These are phyloP conservation scores for Coniferiporia weirii DNA, from an alignment of 1,284 basidiomycete genomes.

Conservation along the genomic window DNA sequence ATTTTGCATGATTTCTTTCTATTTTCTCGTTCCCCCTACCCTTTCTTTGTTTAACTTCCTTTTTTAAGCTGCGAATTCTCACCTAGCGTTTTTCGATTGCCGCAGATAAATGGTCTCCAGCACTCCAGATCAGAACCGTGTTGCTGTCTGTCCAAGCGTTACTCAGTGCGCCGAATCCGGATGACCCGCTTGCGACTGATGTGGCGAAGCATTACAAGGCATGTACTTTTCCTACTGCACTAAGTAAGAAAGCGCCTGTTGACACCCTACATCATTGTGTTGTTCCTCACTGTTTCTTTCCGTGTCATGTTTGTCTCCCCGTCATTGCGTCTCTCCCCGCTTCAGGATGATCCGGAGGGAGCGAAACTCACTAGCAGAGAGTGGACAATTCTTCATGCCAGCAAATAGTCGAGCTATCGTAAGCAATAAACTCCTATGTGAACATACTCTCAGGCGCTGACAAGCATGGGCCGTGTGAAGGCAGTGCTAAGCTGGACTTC, in stretches of 20 bases:
- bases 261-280: too few species aligned
- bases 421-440: not conserved
- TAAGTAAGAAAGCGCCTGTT: too few species aligned
- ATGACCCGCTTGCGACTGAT: constrained; percentile 98
- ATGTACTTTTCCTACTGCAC: not conserved
- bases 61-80: not conserved
- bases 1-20: not conserved
- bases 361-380: constrained; percentile 86
- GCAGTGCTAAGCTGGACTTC: not conserved
- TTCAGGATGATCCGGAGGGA: constrained; percentile 81
- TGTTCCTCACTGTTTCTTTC: too few species aligned
- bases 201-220: constrained; percentile 96
- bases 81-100: not conserved
- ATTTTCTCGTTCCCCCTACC: not conserved
- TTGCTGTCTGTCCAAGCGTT: constrained; percentile 95
- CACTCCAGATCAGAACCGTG: constrained; percentile 96
- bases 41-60: not conserved
- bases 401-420: constrained; percentile 16
- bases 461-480: not conserved
- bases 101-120: constrained; percentile 97
- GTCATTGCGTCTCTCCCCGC: not conserved
- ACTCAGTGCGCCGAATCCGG: constrained; percentile 93
- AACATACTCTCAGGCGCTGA: not conserved
- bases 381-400: constrained; percentile 87
- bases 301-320: too few species aligned